A percentile compares a stretch with the other conserved stretches of the same genome.
phyloP scores from a whole-genome alignment of 116 monocot genomes.

The Zostera marina region DNA sequence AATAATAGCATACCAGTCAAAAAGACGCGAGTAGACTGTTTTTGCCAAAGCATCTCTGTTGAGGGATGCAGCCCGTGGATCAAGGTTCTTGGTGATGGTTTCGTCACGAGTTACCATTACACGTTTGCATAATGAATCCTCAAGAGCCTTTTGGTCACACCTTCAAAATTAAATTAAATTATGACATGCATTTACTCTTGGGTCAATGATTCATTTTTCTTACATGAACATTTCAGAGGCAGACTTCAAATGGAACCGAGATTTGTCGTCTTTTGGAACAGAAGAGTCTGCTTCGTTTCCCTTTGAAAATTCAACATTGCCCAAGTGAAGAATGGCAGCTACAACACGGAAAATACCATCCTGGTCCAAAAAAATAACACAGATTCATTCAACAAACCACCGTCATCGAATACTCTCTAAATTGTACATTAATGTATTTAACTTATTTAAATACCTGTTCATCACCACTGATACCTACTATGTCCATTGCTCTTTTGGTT shows the following conservation, averaged over 20 bases:
- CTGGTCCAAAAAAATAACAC: slow-evolving; percentile 19
- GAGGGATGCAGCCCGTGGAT: slow-evolving; percentile 34
- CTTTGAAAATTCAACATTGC: slow-evolving; percentile 61
- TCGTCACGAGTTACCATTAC: slow-evolving; percentile 62
- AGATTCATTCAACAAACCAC: too few species aligned
- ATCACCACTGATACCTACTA: slow-evolving; percentile 52
- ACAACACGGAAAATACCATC: slow-evolving; percentile 76
- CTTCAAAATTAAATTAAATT: too few species aligned
- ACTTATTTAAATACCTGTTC: slow-evolving; percentile 78
- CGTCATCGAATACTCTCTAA: too few species aligned
- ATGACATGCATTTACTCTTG: too few species aligned
- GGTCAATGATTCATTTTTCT: too few species aligned
- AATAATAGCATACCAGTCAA: slow-evolving; percentile 54
- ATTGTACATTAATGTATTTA: too few species aligned
- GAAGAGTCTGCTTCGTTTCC: slow-evolving; percentile 61
- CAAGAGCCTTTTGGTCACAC: slow-evolving; percentile 52
- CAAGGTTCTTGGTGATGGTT: slow-evolving; percentile 39
- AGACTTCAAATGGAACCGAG: slow-evolving; percentile 46
- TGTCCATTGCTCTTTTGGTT: slow-evolving; percentile 68
- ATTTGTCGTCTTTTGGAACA: slow-evolving; percentile 56
- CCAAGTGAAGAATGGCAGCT: slow-evolving; percentile 74
- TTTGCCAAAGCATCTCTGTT: slow-evolving; percentile 68
- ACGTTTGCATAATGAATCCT: slow-evolving; percentile 59
- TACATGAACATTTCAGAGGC: slow-evolving; percentile 75
- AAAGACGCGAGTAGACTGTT: slow-evolving; percentile 55